Conservation (phyloP, 176 grass and related monocot genomes). For the Eremochloa ophiuroides region DNA sequence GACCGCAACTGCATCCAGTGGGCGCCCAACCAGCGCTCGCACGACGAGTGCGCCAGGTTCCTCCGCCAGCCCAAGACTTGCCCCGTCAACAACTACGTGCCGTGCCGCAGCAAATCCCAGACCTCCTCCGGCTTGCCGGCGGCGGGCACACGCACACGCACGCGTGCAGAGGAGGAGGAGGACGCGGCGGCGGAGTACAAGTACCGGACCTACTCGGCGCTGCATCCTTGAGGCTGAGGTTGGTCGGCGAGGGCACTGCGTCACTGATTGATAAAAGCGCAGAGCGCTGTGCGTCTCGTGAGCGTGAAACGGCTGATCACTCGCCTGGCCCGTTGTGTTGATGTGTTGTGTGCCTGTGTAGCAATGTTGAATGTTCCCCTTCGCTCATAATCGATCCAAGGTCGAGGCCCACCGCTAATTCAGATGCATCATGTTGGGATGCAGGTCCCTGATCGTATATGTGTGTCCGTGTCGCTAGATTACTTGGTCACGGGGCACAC, state of each 20-base stretch:
- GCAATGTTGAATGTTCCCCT: background rate
- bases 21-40: conserved; percentile 61
- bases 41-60: conserved; percentile 70
- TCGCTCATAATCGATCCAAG: background rate
- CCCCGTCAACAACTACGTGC: conserved; percentile 39
- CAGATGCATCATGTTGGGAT: too few species aligned
- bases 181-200: conserved; percentile 18
- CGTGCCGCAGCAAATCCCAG: conserved; percentile 31
- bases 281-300: conserved; percentile 25
- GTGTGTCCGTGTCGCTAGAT: background rate
- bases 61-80: conserved; percentile 39
- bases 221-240: conserved; percentile 30
- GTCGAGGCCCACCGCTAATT: too few species aligned
- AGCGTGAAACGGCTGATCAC: conserved; percentile 19
- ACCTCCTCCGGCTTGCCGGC: too few species aligned
- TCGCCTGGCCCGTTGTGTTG: conserved; percentile 24
- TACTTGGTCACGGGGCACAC: background rate
- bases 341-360: conserved; percentile 5
- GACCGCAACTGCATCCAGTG: conserved; percentile 65
- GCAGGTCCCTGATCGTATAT: too few species aligned
- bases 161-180: too few species aligned
- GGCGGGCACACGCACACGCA: too few species aligned
- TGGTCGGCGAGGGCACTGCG: background rate
- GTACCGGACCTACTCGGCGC: conserved; percentile 43
- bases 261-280: background rate